Base-by-base conservation (phyloP, 164 flowering plant species). In the Tinospora cordifolia region DNA sequence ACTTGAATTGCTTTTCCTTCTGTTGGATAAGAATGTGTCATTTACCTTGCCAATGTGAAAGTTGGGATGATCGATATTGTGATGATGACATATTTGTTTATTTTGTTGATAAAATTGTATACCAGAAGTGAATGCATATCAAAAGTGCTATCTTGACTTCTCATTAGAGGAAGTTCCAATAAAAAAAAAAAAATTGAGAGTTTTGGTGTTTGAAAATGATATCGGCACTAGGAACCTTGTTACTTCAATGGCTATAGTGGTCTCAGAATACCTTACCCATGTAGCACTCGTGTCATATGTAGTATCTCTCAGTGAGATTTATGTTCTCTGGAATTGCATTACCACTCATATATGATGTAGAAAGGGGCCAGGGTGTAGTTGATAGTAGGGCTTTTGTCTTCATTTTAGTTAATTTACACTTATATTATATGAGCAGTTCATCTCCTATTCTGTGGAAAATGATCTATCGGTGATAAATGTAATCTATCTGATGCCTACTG, bases 131-230 rank as follows among this genome's bases (percentile, higher is more conserved):
- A 34, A 62, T 27, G 14, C 21, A 62, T 62, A 30, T 26, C 40
- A 27, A 22, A 14, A 21, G 26, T 34, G 27, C 54, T 15, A 30
- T 9, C 40, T 15, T 27, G 27, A 21, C 25, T 59, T 26, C 71
- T 57, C 15, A 30, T 47, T 69, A 2, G 64, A 15, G 8, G 11
- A 38, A 39, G 22, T 34, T n/a, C 38, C 3, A 5, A 68, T 17
- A 44, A 51, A 58, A 34, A 44, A 51, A 58, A 34, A 62, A 68
- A 51, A 68, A 12, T 68, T 30, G 26, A 11, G 34, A 68, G 9
- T 9, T 54, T 19, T 13, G 38, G 62, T 14, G 46, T 51, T 49
- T 27, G 24, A 17, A 14, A 44, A 44, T 44, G 14, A 44, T 13
- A 44, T 1, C 47, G 2, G 10, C 14, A 11, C 14, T 44, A 13